Percentiles rank a stretch among this genome's conserved stretches.
Conservation (phyloP, 208 protist species). For the Vickermania ingenoplastis region DNA sequence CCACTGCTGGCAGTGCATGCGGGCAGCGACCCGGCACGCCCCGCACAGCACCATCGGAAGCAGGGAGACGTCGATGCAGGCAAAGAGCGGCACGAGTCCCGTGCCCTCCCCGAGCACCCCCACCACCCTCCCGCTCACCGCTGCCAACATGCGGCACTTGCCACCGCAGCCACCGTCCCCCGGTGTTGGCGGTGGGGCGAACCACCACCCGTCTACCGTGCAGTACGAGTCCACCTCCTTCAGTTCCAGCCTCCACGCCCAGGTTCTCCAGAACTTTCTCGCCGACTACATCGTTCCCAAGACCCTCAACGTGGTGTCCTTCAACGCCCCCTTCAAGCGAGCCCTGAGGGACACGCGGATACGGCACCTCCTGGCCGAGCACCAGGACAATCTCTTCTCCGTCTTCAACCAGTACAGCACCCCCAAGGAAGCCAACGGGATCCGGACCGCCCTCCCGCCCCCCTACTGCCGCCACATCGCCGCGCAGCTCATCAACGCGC, state of each 20-base stretch:
- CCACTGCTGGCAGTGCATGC: conserved; percentile 49
- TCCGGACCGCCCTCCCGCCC: conserved; percentile 35
- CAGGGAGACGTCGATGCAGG: conserved; percentile 4
- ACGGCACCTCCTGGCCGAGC: conserved; percentile 12
- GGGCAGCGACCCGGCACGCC: conserved; percentile 2
- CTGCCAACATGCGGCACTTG: no score
- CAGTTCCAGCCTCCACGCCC: conserved; percentile 20
- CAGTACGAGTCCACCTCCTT: conserved; percentile 28
- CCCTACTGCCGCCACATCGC: conserved; percentile 15
- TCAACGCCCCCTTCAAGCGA: conserved; percentile 9
- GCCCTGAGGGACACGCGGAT: conserved; percentile 10
- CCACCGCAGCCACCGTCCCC: background rate
- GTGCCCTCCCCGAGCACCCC: background rate
- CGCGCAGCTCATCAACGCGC: background rate
- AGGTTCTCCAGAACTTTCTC: conserved; percentile 32
- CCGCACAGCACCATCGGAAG: background rate
- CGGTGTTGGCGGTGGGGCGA: background rate
- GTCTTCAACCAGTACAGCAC: conserved; percentile 36
- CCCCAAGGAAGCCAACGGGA: conserved; percentile 45
- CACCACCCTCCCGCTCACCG: background rate
- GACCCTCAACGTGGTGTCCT: conserved; percentile 24
- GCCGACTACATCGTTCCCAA: conserved; percentile 32
- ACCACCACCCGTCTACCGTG: conserved; percentile 3
- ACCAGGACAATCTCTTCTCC: conserved; percentile 31
- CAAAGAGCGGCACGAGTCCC: background rate